Evolutionary conservation across 768 basidiomycete genomes (phyloP), one percentile per base, ranked within the genome.

Genomic region (Russula abietina): DNA sequence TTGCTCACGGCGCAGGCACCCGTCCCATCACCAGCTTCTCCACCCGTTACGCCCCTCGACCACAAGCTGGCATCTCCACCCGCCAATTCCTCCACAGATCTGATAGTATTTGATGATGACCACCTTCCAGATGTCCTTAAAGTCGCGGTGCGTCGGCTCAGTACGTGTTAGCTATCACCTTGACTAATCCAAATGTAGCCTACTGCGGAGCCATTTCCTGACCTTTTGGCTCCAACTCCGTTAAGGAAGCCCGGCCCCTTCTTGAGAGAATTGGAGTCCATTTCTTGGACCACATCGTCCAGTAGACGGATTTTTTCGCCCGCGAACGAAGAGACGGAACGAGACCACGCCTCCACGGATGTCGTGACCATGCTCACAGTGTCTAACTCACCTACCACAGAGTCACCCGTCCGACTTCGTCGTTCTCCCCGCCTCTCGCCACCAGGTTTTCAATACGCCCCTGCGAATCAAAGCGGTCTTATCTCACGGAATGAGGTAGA

Each of bases 171-270:
- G 9, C 39, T 26, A 22, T 48, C 24, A 41, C 32, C 22, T 43
- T 56, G 38, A 55, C 62, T 28, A 8, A 48, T 22, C 22, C n/a
- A 32, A 16, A 16, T 33, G 30, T 55, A 64, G 63, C 32, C 48
- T 28, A 19, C 51, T 54, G 53, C 43, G 16, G 19, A 56, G 24
- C 54, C 46, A 24, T 55, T 60, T 36, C 62, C 63, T 28, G 58
- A 64, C 51, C 48, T 64, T 28, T 28, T 64, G 24, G 58, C 58
- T 9, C 63, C 63, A 12, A 60, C 63, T 12, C 63, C 63, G 16
- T 17, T 43, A 33, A 50, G 49, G 38, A 10, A 26, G n/a, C 39
- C 46, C 4, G 39, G 30, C 22, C 22, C 19, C 53, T 64, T 60
- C 54, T 24, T 56, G 41, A 41, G 59, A 16, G 22, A n/a, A 36